Evolutionary conservation across 169 alveolate genomes (phyloP).

Genomic region (Neospora caninum): DNA sequence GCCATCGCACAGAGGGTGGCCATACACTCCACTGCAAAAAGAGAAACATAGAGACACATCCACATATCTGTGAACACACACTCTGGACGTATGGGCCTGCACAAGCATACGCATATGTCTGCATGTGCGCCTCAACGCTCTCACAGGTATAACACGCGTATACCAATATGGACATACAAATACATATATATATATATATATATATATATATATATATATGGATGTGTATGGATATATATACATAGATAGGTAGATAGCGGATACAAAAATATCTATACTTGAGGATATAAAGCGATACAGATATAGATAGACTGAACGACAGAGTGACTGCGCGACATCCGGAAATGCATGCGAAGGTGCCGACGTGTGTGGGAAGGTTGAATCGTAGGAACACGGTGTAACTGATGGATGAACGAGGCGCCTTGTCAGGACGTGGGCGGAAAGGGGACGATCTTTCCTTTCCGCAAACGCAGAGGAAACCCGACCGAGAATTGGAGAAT

Average conservation of each 20-base stretch:
- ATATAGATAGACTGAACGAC: not conserved
- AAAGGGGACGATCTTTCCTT: not conserved
- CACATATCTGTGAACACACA: not conserved
- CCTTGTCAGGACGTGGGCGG: no score
- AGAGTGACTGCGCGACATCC: no score
- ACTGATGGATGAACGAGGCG: no score
- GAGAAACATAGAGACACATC: not conserved
- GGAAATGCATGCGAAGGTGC: no score
- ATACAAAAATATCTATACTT: no score
- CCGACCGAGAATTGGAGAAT: no score
- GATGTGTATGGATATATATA: no score
- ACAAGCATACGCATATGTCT: no score
- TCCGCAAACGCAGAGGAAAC: not conserved
- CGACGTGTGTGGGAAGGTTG: no score
- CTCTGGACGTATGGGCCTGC: not conserved
- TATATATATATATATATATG: constrained; percentile 23
- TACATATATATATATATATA: not conserved
- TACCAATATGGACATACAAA: not conserved
- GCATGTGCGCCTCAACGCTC: no score
- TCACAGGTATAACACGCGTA: not conserved
- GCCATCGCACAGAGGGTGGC: not conserved
- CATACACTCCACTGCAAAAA: not conserved
- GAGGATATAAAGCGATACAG: not conserved
- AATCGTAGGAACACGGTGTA: no score
- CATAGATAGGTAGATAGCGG: not conserved